phyloP scores from a whole-genome alignment of 768 basidiomycete species.

The Leucocoprinus sp. region DNA sequence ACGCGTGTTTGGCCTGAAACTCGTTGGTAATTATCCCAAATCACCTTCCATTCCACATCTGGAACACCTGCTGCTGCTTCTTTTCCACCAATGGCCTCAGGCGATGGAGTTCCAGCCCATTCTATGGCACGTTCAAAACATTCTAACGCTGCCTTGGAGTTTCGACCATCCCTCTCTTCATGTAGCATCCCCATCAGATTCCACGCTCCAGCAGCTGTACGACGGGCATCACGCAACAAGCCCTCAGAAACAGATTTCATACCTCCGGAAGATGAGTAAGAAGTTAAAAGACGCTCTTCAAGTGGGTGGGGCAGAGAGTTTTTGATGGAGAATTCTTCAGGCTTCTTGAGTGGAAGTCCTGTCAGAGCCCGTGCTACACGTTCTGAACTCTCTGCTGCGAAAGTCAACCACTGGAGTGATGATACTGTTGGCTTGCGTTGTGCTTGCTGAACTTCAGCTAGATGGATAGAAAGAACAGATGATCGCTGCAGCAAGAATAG shows the following conservation, averaged over 20 bases:
- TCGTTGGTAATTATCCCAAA: conserved; percentile 56
- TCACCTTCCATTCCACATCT: conserved; percentile 52
- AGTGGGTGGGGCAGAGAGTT: conserved; percentile 14
- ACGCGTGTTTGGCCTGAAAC: conserved; percentile 21
- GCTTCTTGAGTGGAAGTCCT: conserved; percentile 28
- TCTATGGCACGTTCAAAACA: conserved; percentile 64
- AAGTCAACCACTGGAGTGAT: conserved; percentile 48
- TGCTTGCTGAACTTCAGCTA: conserved; percentile 64
- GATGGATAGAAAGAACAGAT: conserved; percentile 64
- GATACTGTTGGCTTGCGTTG: conserved; percentile 28
- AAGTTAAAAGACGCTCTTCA: conserved; percentile 29
- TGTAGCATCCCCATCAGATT: conserved; percentile 60
- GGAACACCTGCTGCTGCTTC: conserved; percentile 42
- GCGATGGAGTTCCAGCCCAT: conserved; percentile 49
- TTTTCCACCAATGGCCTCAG: conserved; percentile 25
- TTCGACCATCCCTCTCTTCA: conserved; percentile 33
- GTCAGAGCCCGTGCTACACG: conserved; percentile 49
- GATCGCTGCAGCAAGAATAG: conserved; percentile 66
- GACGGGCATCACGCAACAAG: conserved; percentile 60
- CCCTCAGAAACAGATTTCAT: conserved; percentile 48
- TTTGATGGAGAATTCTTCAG: conserved; percentile 25
- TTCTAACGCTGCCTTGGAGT: conserved; percentile 36
- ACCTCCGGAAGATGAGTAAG: conserved; percentile 37
- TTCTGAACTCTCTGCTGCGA: conserved; percentile 63
- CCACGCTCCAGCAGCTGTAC: conserved; percentile 71